These are phyloP conservation scores for Ustilago curta DNA, from an alignment of 1,284 basidiomycete genomes.

Conservation along the genomic window DNA sequence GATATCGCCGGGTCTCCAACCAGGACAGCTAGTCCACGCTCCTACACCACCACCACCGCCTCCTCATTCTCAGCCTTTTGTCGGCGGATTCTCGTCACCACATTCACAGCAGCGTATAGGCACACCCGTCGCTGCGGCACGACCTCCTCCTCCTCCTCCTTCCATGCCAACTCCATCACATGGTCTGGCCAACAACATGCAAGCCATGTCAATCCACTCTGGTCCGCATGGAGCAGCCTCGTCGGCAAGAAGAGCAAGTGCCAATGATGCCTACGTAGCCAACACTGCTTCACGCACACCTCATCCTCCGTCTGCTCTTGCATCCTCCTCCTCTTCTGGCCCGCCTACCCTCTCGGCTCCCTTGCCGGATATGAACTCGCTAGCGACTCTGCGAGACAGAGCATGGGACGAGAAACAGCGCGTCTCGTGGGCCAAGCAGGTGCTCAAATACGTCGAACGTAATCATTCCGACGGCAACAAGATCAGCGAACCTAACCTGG, in stretches of 20 bases:
- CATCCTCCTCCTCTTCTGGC: constrained; percentile 10
- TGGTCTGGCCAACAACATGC: constrained; percentile 32
- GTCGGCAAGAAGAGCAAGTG: constrained; percentile 18
- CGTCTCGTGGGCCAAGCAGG: constrained; percentile 81
- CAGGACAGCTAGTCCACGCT: constrained; percentile 46
- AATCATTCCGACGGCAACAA: constrained; percentile 53
- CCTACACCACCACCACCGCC: constrained; percentile 36
- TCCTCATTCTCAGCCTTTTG: constrained; percentile 13
- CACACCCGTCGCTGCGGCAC: constrained; percentile 6
- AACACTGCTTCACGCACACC: background rate
- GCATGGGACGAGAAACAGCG: constrained; percentile 74
- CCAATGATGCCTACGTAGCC: constrained; percentile 15
- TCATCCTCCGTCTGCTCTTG: constrained; percentile 3
- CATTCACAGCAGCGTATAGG: constrained; percentile 9
- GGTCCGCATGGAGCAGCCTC: constrained; percentile 7
- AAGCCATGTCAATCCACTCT: constrained; percentile 17
- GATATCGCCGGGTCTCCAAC: constrained; percentile 17
- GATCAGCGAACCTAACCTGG: constrained; percentile 77
- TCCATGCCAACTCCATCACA: constrained; percentile 18
- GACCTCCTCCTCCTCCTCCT: constrained; percentile 17
- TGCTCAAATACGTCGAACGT: constrained; percentile 80
- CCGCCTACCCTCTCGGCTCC: constrained; percentile 51
- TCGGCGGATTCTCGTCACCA: constrained; percentile 27
- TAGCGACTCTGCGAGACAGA: constrained; percentile 50
- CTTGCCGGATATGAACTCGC: constrained; percentile 57